Base-by-base conservation (phyloP, 345 rosid genomes). In the Salix exigua region DNA sequence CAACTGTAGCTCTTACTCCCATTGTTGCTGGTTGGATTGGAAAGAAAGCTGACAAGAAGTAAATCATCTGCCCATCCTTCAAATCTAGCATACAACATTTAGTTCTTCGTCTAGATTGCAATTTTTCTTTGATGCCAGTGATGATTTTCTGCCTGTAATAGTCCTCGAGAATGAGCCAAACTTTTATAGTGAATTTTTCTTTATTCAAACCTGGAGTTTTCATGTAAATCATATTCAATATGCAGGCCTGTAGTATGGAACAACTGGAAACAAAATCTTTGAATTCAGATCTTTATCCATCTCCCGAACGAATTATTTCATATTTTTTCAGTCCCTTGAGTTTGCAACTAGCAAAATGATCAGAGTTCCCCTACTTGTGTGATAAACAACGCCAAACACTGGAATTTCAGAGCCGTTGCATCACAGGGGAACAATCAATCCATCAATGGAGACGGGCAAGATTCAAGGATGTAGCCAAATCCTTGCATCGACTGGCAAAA, bases 21-120 rank as follows among this genome's bases (percentile, higher is more conserved):
- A 85, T 90, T 48, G 99, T 93, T 66, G 96, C 99, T 0, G 48
- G 86, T 77, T 93, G 98, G 98, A 93, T 96, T 30, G 96, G 97
- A 69, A 93, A 89, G 88, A 91, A 88, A 82, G 93, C 87, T 46
- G 89, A 84, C 26, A 74, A 91, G n/a, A 66, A 89, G n/a, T 79
- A 79, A 71, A 66, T 46, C 50, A 46, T 46, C 17, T 46, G 16
- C 18, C 50, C 50, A 46, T 13, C 50, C 18, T 46, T 13, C 50
- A 46, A 16, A 46, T 46, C 13, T 13, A 46, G 50, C 50, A 1
- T 1, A 46, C 50, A 13, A 3, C 50, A 46, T 46, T 19, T 51
- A 18, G 23, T 18, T n/a, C 5, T n/a, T 55, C 28, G 62, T 11
- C 23, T 10, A 18, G 26, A 53, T 53, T 53, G 12, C 25, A 7